Evolutionary conservation across 768 basidiomycete genomes (phyloP).

Genomic region (Kondoa malvinella): DNA sequence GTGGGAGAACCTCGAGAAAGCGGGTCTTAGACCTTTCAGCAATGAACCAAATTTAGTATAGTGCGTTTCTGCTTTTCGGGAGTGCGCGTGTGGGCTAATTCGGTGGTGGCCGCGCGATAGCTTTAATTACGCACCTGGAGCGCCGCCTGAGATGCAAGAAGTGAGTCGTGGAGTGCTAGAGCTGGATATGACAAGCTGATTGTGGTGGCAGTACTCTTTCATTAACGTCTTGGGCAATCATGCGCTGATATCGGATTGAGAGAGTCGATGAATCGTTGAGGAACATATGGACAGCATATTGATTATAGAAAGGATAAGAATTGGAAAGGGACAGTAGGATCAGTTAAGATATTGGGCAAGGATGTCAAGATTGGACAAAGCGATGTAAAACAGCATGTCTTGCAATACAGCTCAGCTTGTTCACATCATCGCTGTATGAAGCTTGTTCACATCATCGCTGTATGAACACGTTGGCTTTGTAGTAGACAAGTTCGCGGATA

Average conservation of each 20-base stretch:
- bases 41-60: constrained; percentile 1
- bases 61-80: background rate
- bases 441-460: too few relatives aligned
- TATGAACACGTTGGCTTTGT: background rate
- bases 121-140: constrained; percentile 5
- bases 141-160: constrained; percentile 10
- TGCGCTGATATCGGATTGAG: constrained; percentile 11
- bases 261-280: background rate
- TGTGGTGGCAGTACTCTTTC: constrained; percentile 19
- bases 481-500: background rate
- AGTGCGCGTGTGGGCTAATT: background rate
- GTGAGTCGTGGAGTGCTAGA: constrained; percentile 1
- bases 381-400: background rate
- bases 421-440: background rate
- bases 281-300: too few relatives aligned
- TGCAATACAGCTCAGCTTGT: too few relatives aligned
- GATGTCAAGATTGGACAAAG: background rate
- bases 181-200: too few relatives aligned
- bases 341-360: background rate
- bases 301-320: background rate
- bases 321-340: background rate
- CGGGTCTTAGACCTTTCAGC: constrained; percentile 14
- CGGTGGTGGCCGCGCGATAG: background rate
- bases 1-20: constrained; percentile 7
- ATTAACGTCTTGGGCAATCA: constrained; percentile 18